These are phyloP conservation scores for Agastache rugosa DNA, from an alignment of 257 asterid genomes.

Conservation along the genomic window DNA sequence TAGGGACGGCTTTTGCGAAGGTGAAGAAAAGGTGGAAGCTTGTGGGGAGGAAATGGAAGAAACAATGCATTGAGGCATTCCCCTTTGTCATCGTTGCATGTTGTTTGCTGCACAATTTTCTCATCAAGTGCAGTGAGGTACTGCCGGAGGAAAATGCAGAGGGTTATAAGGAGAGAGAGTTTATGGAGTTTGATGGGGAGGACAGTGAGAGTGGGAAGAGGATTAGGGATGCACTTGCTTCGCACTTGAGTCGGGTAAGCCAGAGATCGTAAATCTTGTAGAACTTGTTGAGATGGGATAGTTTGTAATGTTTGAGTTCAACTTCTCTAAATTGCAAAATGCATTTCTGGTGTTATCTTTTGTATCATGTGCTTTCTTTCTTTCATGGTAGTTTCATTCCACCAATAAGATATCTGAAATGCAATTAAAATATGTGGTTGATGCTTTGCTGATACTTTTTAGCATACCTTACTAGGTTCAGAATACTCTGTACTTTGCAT, in stretches of 20 bases:
- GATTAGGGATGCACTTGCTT: conserved; percentile 75
- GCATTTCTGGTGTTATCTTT: conserved; percentile 33
- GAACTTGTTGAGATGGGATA: conserved; percentile 23
- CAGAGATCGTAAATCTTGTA: conserved; percentile 52
- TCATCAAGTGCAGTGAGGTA: conserved; percentile 85
- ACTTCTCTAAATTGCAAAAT: conserved; percentile 20
- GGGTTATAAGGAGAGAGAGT: conserved; percentile 38
- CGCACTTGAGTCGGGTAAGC: conserved; percentile 69
- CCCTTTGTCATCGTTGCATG: conserved; percentile 77
- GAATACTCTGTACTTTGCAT: neutral
- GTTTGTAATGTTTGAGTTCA: conserved; percentile 26
- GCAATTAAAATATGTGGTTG: neutral
- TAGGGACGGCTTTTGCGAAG: conserved; percentile 62
- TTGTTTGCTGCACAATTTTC: conserved; percentile 93
- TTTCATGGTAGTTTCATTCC: neutral
- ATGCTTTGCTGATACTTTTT: neutral
- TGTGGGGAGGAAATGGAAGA: conserved; percentile 74
- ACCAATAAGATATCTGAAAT: neutral
- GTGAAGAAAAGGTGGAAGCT: conserved; percentile 80
- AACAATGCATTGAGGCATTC: conserved; percentile 71
- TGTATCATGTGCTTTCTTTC: conserved; percentile 18
- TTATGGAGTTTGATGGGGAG: conserved; percentile 61
- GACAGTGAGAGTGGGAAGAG: conserved; percentile 65
- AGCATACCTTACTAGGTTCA: neutral
- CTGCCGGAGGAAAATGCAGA: conserved; percentile 54